phyloP scores from a whole-genome alignment of 1,284 basidiomycete species.

The Rhodotorula glutinis region DNA sequence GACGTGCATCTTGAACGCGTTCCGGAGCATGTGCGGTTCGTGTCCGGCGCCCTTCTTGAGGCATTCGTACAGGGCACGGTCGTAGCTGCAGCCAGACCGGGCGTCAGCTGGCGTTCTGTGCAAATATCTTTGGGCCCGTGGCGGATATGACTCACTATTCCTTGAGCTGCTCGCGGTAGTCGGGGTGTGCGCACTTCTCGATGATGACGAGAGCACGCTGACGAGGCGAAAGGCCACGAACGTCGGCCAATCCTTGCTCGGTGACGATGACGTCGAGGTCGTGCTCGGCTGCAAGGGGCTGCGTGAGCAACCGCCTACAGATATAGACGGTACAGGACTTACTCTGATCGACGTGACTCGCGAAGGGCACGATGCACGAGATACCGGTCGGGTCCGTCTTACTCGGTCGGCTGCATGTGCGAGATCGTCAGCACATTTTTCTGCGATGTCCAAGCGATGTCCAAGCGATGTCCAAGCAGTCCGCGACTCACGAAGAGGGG shows the following conservation, averaged over 20 bases:
- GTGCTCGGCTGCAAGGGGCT: slow-evolving; percentile 2
- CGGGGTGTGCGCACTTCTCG: slow-evolving; percentile 51
- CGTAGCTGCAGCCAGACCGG: slow-evolving; percentile 45
- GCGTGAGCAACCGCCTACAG: too few species aligned
- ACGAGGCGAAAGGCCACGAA: slow-evolving; percentile 55
- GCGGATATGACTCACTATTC: slow-evolving; percentile 48
- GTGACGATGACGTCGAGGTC: slow-evolving; percentile 38
- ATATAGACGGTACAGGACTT: not conserved
- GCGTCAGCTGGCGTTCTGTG: not conserved
- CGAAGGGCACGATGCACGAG: slow-evolving; percentile 55
- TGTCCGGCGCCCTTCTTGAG: slow-evolving; percentile 54
- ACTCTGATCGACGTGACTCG: slow-evolving; percentile 55
- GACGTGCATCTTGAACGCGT: slow-evolving; percentile 34
- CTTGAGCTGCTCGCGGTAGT: slow-evolving; percentile 53
- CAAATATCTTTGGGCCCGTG: too few species aligned
- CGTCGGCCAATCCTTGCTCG: slow-evolving; percentile 56
- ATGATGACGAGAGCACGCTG: slow-evolving; percentile 57
- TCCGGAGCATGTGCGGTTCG: slow-evolving; percentile 56
- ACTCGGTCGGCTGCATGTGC: not conserved
- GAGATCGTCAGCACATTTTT: too few species aligned
- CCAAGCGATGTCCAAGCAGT: too few species aligned
- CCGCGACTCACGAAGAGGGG: slow-evolving; percentile 53
- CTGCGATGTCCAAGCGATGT: too few species aligned
- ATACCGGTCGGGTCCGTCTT: slow-evolving; percentile 3
- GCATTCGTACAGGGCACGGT: slow-evolving; percentile 54